Conservation (phyloP, 2,329 filamentous ascomycete species). For the Fusarium lateritium region DNA sequence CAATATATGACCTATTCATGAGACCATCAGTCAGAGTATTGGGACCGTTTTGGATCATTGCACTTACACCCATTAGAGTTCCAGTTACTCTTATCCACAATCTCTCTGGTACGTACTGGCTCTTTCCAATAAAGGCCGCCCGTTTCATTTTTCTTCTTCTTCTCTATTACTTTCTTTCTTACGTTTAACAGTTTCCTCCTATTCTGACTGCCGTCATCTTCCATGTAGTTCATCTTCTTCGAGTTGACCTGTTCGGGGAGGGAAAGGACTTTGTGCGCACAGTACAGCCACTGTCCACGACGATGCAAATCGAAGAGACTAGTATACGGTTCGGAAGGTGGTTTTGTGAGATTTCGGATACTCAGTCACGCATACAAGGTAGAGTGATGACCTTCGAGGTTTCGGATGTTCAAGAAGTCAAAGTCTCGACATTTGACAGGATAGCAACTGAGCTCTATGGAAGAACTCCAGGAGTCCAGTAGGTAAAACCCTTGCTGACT, state of each 20-base stretch:
- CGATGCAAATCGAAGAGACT: neutral
- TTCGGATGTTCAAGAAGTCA: neutral
- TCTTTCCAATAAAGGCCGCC: too few relatives aligned
- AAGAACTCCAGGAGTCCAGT: too few relatives aligned
- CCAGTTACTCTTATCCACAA: too few relatives aligned
- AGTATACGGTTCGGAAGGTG: fast-evolving
- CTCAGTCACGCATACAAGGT: neutral
- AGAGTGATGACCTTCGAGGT: neutral
- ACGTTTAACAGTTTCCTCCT: too few relatives aligned
- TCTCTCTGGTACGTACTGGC: too few relatives aligned
- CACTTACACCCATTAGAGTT: neutral
- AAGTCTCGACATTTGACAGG: too few relatives aligned
- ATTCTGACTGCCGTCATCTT: too few relatives aligned
- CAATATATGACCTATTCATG: neutral
- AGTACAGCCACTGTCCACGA: neutral
- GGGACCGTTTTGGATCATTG: fast-evolving
- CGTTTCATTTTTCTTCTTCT: too few relatives aligned
- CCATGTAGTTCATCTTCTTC: neutral
- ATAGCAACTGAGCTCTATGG: fast-evolving
- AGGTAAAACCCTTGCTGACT: neutral
- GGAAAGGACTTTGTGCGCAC: fast-evolving
- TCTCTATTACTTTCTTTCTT: too few relatives aligned
- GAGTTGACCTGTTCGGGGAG: neutral
- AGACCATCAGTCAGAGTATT: neutral
- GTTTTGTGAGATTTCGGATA: neutral